These are phyloP conservation scores for Odontarrhena argentea DNA, from an alignment of 345 rosid species.

Conservation along the genomic window DNA sequence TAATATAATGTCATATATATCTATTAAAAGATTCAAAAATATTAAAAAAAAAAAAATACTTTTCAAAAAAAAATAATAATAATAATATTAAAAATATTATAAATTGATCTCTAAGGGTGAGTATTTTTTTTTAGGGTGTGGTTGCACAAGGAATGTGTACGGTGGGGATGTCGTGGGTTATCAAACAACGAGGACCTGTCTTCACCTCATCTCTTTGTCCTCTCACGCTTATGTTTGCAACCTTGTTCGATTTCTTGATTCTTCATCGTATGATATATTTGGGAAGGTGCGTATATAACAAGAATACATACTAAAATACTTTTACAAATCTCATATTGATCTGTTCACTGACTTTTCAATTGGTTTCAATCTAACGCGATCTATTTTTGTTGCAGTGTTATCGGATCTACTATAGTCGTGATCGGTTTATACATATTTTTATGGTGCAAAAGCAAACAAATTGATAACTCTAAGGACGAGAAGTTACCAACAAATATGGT, in stretches of 20 bases:
- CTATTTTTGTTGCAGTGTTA: slow-evolving; percentile 24
- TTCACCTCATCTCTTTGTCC: slow-evolving; percentile 50
- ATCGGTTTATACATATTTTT: slow-evolving; percentile 40
- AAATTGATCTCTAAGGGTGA: slow-evolving; percentile 10
- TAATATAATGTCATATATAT: not conserved
- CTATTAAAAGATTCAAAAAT: not conserved
- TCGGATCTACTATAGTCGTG: slow-evolving; percentile 40
- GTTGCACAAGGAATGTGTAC: slow-evolving; percentile 49
- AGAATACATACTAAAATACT: not conserved
- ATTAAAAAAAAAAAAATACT: too few species aligned
- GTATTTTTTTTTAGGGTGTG: slow-evolving; percentile 29
- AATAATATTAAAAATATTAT: not conserved
- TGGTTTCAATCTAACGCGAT: not conserved
- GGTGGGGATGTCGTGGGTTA: slow-evolving; percentile 52
- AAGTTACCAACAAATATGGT: slow-evolving; percentile 30
- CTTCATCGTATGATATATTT: slow-evolving; percentile 35
- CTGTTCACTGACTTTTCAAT: not conserved
- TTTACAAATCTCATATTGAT: too few species aligned
- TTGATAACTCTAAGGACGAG: slow-evolving; percentile 2
- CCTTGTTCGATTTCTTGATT: slow-evolving; percentile 38
- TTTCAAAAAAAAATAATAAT: too few species aligned
- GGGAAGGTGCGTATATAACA: slow-evolving; percentile 25
- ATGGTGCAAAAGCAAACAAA: slow-evolving; percentile 41
- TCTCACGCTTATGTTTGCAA: slow-evolving; percentile 38
- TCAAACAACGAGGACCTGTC: slow-evolving; percentile 51